Base-by-base conservation (phyloP, 2,329 filamentous ascomycete species). In the Reticulascus tulasneorum region DNA sequence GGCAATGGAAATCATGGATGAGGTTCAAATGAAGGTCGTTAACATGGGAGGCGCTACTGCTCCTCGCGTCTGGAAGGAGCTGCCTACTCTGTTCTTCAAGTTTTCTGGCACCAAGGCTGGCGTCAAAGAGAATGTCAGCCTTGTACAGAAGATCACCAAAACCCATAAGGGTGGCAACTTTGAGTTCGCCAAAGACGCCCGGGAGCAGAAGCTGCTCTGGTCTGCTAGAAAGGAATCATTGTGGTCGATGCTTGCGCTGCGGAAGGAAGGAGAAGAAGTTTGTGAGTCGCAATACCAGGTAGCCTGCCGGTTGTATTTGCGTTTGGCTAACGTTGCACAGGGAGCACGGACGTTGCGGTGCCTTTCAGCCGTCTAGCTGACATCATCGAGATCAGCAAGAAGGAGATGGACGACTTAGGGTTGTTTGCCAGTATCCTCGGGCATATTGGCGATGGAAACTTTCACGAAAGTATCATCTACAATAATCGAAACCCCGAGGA, bases 391-490 rank as follows among this genome's bases (percentile, higher is more conserved):
- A 71, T 88, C 27, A 90, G 86, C 45, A 94, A 95, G 66, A 85
- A 86, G 55, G 87, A 94, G 53, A 82, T 94, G 73, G 85, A 91
- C 52, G 80, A 87, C 10, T 70, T 95, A 9, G 88, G 87, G 1
- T 65, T 95, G 2, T 94, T 95, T 56, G 87, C 88, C 2, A 89
- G 84, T 51, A 86, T 94, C 19, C 68, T 96, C 5, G 90, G 90
- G 4, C 90, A 96, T 54, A 84, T 96, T 38, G 90, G 90, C 10
- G 90, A 95, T 54, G 90, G 90, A 23, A 96, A 96, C 60, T 96
- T 96, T 66, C 90, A 96, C 58, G 83, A 90, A 56, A 86, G 84
- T 55, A 93, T 96, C 62, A 83, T 96, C 64, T 96, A 94, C 58
- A 79, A 93, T 60, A 75, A 76, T 18, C 73, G 69, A 17, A 71